Percentiles rank a stretch among this genome's conserved stretches.
Evolutionary conservation across 2,329 filamentous ascomycete species (phyloP).

Genomic region (Curvularia sp.): DNA sequence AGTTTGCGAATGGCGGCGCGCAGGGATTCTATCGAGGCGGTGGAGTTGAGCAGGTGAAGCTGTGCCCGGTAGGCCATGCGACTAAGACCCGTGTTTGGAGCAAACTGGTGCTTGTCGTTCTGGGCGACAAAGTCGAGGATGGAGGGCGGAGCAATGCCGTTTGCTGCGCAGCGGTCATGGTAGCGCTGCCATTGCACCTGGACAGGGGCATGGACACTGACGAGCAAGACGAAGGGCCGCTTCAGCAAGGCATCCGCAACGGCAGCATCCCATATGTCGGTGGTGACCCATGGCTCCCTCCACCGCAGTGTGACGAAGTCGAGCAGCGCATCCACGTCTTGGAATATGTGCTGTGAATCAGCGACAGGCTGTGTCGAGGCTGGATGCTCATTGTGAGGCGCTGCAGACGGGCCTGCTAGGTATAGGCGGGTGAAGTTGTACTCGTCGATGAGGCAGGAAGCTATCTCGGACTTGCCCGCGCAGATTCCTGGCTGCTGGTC

Average conservation of each 20-base stretch:
- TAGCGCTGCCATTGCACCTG: conserved; percentile 83
- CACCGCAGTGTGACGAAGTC: conserved; percentile 87
- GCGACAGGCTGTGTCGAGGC: conserved; percentile 8
- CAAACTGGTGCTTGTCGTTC: conserved; percentile 79
- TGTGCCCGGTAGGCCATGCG: conserved; percentile 82
- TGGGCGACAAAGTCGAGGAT: conserved; percentile 67
- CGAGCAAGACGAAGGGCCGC: conserved; percentile 89
- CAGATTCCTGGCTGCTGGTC: conserved; percentile 73
- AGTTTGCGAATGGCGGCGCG: conserved; percentile 75
- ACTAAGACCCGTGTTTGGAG: conserved; percentile 68
- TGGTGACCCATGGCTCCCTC: conserved; percentile 84
- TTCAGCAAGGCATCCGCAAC: conserved; percentile 77
- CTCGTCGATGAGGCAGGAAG: conserved; percentile 82
- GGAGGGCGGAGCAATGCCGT: conserved; percentile 59
- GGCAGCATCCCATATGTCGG: conserved; percentile 76
- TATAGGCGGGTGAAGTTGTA: conserved; percentile 81
- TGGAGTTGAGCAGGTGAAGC: conserved; percentile 85
- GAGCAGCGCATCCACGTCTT: conserved; percentile 70
- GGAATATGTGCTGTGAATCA: conserved; percentile 49
- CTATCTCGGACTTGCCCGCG: conserved; percentile 89
- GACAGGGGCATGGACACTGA: conserved; percentile 90
- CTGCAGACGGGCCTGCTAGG: conserved; percentile 56
- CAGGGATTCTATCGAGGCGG: conserved; percentile 73
- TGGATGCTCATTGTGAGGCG: conserved; percentile 33
- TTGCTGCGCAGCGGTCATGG: conserved; percentile 63